Base-by-base conservation (phyloP, 331 rosid species). In the Stylosanthes scabra region DNA sequence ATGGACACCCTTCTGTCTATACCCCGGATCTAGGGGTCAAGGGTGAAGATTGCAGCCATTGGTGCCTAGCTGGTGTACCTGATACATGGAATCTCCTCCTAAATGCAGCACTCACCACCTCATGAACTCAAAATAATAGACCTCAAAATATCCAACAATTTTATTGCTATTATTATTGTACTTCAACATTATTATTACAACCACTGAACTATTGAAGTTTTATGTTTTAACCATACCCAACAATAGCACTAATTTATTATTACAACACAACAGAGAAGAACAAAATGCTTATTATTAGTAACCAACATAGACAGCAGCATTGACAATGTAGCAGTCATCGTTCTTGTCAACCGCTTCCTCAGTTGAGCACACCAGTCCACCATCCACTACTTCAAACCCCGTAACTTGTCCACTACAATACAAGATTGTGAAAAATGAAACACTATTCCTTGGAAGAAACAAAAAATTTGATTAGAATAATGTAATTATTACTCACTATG, bases 221-320 rank as follows among this genome's bases (percentile, higher is more conserved):
- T 31, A 34, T 3, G 39, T 6, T 34, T 34, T 59, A 5, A 31
- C 45, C 45, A 59, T 11, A n/a, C 27, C 7, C 31, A 57, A 59
- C 67, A 9, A n/a, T 44, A 45, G 58, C 15, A 45, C 16, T n/a
- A 9, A 28, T 13, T 5, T 6, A 42, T 9, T 42, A 42, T 42
- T 7, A 54, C 20, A 8, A 28, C 7, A 9, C 67, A 20, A n/a
- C n/a, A n/a, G n/a, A n/a, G n/a, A 20, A 20, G 59, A 59, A 69
- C 56, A 54, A 15, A 63, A 49, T 20, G 25, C 1, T 20, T 20
- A 20, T 1, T 13, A 29, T 69, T 78, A 88, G 83, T 87, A 87
- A 63, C 97, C 95, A 64, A 88, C 90, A 68, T 87, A 91, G 7
- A 91, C 91, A 65, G 95, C 97, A 62, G 91, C 95, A 64, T 89